A percentile compares a stretch with the other conserved stretches of the same genome.
Conservation (phyloP, 2,329 filamentous ascomycete species). For the Raffaelea deltoideospora region DNA sequence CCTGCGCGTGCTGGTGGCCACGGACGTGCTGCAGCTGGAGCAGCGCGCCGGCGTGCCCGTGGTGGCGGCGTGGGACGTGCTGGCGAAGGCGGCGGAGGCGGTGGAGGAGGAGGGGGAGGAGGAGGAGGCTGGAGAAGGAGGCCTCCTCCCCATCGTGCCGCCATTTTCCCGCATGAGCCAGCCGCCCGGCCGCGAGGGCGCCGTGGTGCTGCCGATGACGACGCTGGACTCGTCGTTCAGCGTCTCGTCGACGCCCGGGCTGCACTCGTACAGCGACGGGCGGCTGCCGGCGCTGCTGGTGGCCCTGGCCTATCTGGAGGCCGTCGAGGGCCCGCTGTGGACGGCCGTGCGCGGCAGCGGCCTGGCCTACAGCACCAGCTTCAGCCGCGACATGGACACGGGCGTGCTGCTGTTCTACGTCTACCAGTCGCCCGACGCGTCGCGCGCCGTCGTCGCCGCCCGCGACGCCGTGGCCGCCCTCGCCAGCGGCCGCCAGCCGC, state of each 20-base stretch:
- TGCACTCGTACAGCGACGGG: slow-evolving; percentile 61
- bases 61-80: slow-evolving; percentile 61
- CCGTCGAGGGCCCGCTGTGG: slow-evolving; percentile 90
- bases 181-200: slow-evolving; percentile 56
- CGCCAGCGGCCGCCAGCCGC: slow-evolving; percentile 51
- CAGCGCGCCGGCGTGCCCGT: slow-evolving; percentile 30
- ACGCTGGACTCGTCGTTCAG: slow-evolving; percentile 87
- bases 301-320: slow-evolving; percentile 78
- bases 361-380: slow-evolving; percentile 77
- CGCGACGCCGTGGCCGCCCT: slow-evolving; percentile 61
- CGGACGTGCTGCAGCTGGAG: slow-evolving; percentile 58
- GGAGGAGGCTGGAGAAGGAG: slow-evolving; percentile 9
- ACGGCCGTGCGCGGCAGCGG: slow-evolving; percentile 83
- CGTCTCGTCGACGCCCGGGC: slow-evolving; percentile 58
- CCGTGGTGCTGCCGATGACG: slow-evolving; percentile 76
- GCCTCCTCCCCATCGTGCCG: slow-evolving; percentile 56
- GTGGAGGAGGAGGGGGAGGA: slow-evolving; percentile 10
- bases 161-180: slow-evolving; percentile 57
- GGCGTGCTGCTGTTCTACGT: slow-evolving; percentile 74
- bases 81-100: slow-evolving; percentile 35
- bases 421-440: slow-evolving; percentile 79
- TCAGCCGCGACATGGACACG: slow-evolving; percentile 61
- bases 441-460: slow-evolving; percentile 69
- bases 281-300: slow-evolving; percentile 74
- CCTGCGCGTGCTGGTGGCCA: slow-evolving; percentile 70